Evolutionary conservation across 768 basidiomycete species (phyloP), one percentile per base, ranked within the genome.

Genomic region (Macrolepiota albuminosa): DNA sequence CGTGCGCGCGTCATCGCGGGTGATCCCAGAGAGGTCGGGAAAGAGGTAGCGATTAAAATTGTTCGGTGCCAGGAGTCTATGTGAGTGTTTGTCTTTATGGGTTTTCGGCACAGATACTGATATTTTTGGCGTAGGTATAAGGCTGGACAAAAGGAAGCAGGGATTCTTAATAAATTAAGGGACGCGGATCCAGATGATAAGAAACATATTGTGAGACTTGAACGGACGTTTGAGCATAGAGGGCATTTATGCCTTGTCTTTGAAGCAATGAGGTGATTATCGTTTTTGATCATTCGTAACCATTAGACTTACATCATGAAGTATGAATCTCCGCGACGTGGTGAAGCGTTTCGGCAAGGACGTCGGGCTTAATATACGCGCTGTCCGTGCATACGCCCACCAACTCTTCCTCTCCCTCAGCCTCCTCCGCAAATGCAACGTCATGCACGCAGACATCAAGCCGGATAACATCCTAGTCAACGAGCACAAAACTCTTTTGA

Each of bases 391-490:
- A n/a, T 99, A 99, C 70, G 88, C 97, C 34, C 93, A 96, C 66
- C 97, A 99, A 69, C 85, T 99, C 55, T 95, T 98, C 75, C 81
- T 98, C 55, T 84, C 93, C 18, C 72, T 98, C 63, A 84, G 89
- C 64, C 77, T 95, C 57, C 77, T 98, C 69, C 84, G 86, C 64
- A 98, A 98, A 75, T 83, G 86, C 60, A 93, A 91, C 64, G 86
- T 98, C 60, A 97, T 98, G 85, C 97, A 99, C 68, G 97, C 97
- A 7, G 97, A 99, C 70, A 92, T 99, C 71, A 98, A 98, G 73
- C 97, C 97, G 21, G 97, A 98, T 71, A 98, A 98, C 70, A 96
- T 99, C 46, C 72, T 98, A 68, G 95, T 98, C 34, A 97, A 95
- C 64, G 95, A 98, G 66, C 87, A 86, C 66, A 98, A 98, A 78